Conservation (phyloP, 1,139 yeast genomes). For the Schwanniomyces etchellsii region DNA sequence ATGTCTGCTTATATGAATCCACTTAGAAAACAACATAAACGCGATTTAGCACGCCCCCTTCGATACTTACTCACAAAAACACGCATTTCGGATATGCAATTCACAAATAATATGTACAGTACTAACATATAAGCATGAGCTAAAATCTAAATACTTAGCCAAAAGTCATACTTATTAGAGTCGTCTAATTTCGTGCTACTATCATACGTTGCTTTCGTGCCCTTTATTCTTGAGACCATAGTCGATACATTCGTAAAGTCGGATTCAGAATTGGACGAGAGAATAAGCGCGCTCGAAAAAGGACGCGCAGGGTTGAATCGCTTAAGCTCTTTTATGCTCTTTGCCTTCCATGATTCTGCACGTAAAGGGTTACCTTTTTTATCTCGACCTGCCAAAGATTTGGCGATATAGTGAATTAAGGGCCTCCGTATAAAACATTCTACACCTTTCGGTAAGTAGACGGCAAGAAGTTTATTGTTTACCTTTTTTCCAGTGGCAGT, state of each 20-base stretch:
- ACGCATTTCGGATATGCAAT: background rate
- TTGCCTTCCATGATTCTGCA: constrained; percentile 22
- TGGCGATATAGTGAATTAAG: constrained; percentile 25
- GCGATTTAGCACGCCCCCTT: background rate
- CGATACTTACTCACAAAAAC: background rate
- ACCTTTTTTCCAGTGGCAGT: constrained; percentile 52
- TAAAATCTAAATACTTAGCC: constrained; percentile 10
- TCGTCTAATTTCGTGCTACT: constrained; percentile 8
- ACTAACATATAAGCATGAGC: background rate
- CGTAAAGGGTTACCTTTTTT: constrained; percentile 28
- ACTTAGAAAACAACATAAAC: too few species aligned
- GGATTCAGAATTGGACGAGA: constrained; percentile 8
- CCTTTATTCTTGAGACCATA: constrained; percentile 6
- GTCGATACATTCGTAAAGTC: constrained; percentile 5
- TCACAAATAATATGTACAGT: background rate
- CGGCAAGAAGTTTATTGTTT: constrained; percentile 23
- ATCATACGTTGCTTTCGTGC: constrained; percentile 7
- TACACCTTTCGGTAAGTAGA: constrained; percentile 28
- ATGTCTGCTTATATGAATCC: too few species aligned
- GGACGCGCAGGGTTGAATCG: constrained; percentile 19
- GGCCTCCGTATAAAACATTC: constrained; percentile 33
- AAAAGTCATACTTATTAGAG: constrained; percentile 11
- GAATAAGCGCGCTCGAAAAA: constrained; percentile 20
- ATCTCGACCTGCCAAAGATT: constrained; percentile 34
- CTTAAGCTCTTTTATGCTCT: constrained; percentile 23